Percentiles rank a stretch among this genome's conserved stretches.
Conservation (phyloP, 1,284 basidiomycete species). For the Ganoderma lucidum region DNA sequence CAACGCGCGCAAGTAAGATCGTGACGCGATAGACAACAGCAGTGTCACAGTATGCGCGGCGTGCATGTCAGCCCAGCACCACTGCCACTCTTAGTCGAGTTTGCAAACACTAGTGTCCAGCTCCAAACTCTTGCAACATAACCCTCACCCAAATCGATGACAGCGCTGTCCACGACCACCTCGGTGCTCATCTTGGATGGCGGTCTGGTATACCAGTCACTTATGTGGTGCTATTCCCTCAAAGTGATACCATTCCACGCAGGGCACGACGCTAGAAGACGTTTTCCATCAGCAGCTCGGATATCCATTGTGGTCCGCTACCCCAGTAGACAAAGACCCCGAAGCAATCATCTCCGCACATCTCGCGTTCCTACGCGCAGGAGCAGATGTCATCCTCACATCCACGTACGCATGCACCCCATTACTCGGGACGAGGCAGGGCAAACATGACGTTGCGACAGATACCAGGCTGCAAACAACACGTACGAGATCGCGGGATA, state of each 20-base stretch:
- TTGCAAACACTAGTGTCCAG: neutral
- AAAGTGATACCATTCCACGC: neutral
- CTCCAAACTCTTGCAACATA: neutral
- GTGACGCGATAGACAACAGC: neutral
- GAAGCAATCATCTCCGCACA: conserved; percentile 64
- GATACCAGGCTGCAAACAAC: conserved; percentile 69
- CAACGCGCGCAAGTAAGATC: neutral
- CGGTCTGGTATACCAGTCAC: conserved; percentile 53
- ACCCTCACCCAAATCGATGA: neutral
- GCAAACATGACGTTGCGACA: conserved; percentile 35
- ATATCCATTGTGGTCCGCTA: conserved; percentile 74
- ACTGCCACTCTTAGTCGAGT: too few relatives aligned
- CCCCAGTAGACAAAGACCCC: conserved; percentile 60
- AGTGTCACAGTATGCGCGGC: neutral
- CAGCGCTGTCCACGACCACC: neutral
- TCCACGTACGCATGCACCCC: conserved; percentile 58
- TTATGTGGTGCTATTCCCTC: neutral
- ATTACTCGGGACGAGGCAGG: neutral
- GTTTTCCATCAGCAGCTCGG: conserved; percentile 60
- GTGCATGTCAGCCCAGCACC: too few relatives aligned
- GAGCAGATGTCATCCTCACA: conserved; percentile 66
- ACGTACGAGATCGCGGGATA: conserved; percentile 66
- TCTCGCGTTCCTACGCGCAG: conserved; percentile 63
- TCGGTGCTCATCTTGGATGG: conserved; percentile 61
- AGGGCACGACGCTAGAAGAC: conserved; percentile 78